Base-by-base conservation (phyloP, 352 stramenopile genomes). In the Albugo candida region DNA sequence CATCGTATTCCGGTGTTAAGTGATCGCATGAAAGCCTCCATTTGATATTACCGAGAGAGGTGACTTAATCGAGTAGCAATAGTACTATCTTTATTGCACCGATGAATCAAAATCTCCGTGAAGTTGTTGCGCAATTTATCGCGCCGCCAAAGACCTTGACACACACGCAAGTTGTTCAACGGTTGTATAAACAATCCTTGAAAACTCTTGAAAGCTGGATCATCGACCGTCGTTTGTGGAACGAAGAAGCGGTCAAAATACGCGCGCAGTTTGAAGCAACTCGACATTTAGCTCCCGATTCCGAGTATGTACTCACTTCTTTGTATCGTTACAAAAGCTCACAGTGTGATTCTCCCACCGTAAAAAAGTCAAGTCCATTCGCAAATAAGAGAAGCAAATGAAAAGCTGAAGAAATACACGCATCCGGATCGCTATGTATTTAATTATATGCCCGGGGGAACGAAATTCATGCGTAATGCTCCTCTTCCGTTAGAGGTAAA, bases 401-500 rank as follows among this genome's bases (percentile, higher is more conserved):
- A 93, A 45, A 85, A 97, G 67, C 56, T 97, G 40, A 82, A 81
- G 48, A 64, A 93, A 51, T 93, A 93, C 66, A 95, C 80, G 54
- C 94, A 99, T 64, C 94, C 94, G 36, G 94, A 99, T 71, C 83
- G 73, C 43, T 98, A 98, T 67, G 87, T 96, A 47, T 83, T 93
- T 54, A 87, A 95, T 54, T 96, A 95, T 76, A 98, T 99, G 94
- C 95, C 95, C 10, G 95, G 95, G 40, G 95, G 95, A 48, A 92
- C 85, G 53, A 88, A 95, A 47, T 99, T 97, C 67, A 99, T 99
- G 95, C 82, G 95, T 48, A 98, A 99, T 65, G 84, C 95, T 35
- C 91, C 95, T 21, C 85, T 94, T 45, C 93, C 94, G 36, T 76
- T 97, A 24, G 79, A 96, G 55, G 83, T 96, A 55, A 52, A 8